These are phyloP conservation scores for Maudiozyma turicensis DNA, from an alignment of 805 yeast species.

Conservation along the genomic window DNA sequence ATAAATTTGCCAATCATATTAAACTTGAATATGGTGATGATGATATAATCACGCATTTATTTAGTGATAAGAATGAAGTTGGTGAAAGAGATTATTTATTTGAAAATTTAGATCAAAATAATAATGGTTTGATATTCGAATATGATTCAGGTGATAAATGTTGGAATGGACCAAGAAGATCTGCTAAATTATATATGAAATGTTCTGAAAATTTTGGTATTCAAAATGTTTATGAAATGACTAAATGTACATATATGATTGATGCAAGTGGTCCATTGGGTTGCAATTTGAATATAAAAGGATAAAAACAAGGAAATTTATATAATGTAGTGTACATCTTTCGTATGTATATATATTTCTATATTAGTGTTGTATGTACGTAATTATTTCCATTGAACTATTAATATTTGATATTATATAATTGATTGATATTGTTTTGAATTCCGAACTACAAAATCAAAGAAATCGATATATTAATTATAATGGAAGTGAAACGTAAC, in stretches of 20 bases:
- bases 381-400: too few species aligned
- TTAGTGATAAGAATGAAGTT: constrained; percentile 13
- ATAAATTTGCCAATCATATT: constrained; percentile 17
- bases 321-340: too few species aligned
- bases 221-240: constrained; percentile 70
- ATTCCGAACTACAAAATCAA: too few species aligned
- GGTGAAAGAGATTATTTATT: constrained; percentile 15
- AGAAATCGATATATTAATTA: too few species aligned
- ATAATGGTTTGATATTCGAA: constrained; percentile 28
- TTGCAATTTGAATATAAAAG: constrained; percentile 20
- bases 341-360: too few species aligned
- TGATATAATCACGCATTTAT: constrained; percentile 19
- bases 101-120: constrained; percentile 26
- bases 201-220: constrained; percentile 51
- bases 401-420: too few species aligned
- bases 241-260: constrained; percentile 71
- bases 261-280: constrained; percentile 35
- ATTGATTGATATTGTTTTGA: too few species aligned
- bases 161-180: constrained; percentile 90
- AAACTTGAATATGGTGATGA: constrained; percentile 16
- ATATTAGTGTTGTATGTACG: too few species aligned
- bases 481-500: too few species aligned
- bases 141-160: constrained; percentile 67
- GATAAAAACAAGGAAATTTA: neutral
- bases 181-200: constrained; percentile 49